Evolutionary conservation across 768 basidiomycete species (phyloP).

Genomic region (Suillus fuscotomentosus): DNA sequence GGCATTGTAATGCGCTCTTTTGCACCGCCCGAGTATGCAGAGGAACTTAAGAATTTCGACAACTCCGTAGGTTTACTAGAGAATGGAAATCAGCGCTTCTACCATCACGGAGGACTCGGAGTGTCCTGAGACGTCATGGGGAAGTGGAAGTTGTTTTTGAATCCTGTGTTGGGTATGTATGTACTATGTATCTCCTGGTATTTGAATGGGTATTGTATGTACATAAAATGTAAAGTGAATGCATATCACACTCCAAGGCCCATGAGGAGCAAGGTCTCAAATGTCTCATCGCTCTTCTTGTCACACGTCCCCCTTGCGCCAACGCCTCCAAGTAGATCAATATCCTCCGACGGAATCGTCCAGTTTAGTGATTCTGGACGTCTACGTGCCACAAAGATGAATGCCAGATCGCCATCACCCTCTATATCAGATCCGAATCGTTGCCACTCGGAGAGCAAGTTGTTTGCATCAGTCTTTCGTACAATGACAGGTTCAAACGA

Average conservation of each 20-base stretch:
- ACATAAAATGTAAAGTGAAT: background rate
- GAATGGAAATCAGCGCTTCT: constrained; percentile 56
- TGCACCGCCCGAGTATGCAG: constrained; percentile 52
- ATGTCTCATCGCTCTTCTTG: constrained; percentile 63
- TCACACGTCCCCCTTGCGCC: constrained; percentile 44
- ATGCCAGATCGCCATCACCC: constrained; percentile 38
- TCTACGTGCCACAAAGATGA: constrained; percentile 62
- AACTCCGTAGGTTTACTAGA: constrained; percentile 50
- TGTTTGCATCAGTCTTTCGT: constrained; percentile 11
- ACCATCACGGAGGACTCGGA: constrained; percentile 15
- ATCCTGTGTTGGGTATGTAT: background rate
- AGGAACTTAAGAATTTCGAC: constrained; percentile 47
- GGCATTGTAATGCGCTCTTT: constrained; percentile 43
- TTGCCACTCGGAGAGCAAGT: constrained; percentile 28
- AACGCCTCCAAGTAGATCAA: constrained; percentile 55
- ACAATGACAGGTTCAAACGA: constrained; percentile 54
- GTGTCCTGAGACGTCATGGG: background rate
- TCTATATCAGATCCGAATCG: constrained; percentile 40
- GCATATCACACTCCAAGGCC: constrained; percentile 16
- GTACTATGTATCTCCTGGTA: background rate
- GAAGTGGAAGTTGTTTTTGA: background rate
- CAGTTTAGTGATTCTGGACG: constrained; percentile 57
- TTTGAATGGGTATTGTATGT: background rate
- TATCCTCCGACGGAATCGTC: constrained; percentile 50
- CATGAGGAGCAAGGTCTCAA: constrained; percentile 63